Evolutionary conservation across 164 flowering plant genomes (phyloP).

Genomic region (Vitis riparia): DNA sequence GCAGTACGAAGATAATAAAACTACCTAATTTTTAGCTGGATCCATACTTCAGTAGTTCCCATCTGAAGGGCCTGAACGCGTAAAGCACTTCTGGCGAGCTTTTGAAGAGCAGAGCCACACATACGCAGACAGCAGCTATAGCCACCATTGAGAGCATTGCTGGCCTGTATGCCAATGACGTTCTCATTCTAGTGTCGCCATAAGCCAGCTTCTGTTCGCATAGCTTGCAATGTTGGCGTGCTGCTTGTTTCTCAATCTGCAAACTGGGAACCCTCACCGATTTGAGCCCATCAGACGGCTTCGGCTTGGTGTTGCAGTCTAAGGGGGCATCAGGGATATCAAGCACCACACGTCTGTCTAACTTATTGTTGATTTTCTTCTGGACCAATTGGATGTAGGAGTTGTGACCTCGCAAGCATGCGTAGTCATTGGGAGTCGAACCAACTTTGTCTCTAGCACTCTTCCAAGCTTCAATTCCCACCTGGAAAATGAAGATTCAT

Average conservation of each 20-base stretch:
- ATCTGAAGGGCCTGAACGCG: slow-evolving; percentile 57
- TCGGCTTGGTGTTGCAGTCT: slow-evolving; percentile 27
- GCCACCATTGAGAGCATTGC: slow-evolving; percentile 84
- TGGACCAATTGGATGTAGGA: slow-evolving; percentile 70
- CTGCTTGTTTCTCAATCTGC: slow-evolving; percentile 25
- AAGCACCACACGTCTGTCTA: slow-evolving; percentile 48
- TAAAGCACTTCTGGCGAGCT: slow-evolving; percentile 59
- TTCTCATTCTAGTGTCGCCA: slow-evolving; percentile 23
- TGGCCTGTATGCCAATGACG: slow-evolving; percentile 55
- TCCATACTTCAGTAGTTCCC: slow-evolving; percentile 58
- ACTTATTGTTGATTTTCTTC: slow-evolving; percentile 46
- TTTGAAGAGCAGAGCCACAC: slow-evolving; percentile 72
- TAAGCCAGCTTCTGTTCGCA: slow-evolving; percentile 42
- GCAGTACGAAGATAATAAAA: no score
- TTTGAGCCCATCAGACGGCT: slow-evolving; percentile 16
- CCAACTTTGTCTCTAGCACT: slow-evolving; percentile 60
- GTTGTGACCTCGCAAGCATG: slow-evolving; percentile 55
- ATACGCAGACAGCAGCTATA: slow-evolving; percentile 85
- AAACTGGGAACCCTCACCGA: slow-evolving; percentile 31
- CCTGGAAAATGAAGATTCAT: slow-evolving; percentile 41
- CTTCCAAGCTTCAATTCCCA: slow-evolving; percentile 78
- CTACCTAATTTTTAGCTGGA: slow-evolving; percentile 24
- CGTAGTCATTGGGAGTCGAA: slow-evolving; percentile 72
- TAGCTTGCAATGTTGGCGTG: slow-evolving; percentile 33
- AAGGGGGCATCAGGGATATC: slow-evolving; percentile 41